phyloP scores from a whole-genome alignment of 2,329 filamentous ascomycete species.

The Microcyclosporella mali region DNA sequence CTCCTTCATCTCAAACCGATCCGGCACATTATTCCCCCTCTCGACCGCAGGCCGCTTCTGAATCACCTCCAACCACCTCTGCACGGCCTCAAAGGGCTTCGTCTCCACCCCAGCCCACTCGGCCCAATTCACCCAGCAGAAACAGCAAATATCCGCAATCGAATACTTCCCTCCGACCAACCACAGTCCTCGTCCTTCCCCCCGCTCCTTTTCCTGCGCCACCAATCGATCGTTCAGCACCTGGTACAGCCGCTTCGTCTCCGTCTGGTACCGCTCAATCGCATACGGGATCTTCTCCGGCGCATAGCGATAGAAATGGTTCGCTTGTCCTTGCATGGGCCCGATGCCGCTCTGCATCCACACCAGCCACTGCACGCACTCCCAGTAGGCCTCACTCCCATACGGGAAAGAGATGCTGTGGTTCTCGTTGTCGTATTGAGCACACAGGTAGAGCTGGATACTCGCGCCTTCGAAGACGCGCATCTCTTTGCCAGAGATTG shows the following conservation, averaged over 20 bases:
- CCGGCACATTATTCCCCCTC: slow-evolving; percentile 32
- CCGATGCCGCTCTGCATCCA: slow-evolving; percentile 39
- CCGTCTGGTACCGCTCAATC: slow-evolving; percentile 44
- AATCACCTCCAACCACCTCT: slow-evolving; percentile 31
- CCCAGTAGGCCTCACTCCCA: slow-evolving; percentile 37
- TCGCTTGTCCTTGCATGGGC: slow-evolving; percentile 43
- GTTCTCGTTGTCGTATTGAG: slow-evolving; percentile 38
- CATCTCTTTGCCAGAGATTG: slow-evolving; percentile 12
- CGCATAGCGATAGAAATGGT: slow-evolving; percentile 44
- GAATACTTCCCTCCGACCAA: slow-evolving; percentile 43
- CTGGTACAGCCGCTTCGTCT: slow-evolving; percentile 43
- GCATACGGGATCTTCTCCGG: slow-evolving; percentile 39
- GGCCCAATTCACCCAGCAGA: slow-evolving; percentile 42
- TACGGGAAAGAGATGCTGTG: slow-evolving; percentile 26
- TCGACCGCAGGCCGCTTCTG: slow-evolving; percentile 28
- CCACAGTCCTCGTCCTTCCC: slow-evolving; percentile 32
- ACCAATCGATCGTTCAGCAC: slow-evolving; percentile 41
- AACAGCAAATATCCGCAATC: slow-evolving; percentile 44
- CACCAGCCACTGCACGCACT: slow-evolving; percentile 42
- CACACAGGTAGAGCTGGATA: slow-evolving; percentile 42
- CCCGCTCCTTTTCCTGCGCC: slow-evolving; percentile 11
- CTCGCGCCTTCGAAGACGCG: slow-evolving; percentile 42
- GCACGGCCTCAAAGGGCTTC: slow-evolving; percentile 25
- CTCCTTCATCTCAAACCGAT: slow-evolving; percentile 35
- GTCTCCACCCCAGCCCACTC: slow-evolving; percentile 34